A percentile compares a stretch with the other conserved stretches of the same genome.
Conservation (phyloP, 2,329 filamentous ascomycete genomes). For the Ophiocordyceps robertsii region DNA sequence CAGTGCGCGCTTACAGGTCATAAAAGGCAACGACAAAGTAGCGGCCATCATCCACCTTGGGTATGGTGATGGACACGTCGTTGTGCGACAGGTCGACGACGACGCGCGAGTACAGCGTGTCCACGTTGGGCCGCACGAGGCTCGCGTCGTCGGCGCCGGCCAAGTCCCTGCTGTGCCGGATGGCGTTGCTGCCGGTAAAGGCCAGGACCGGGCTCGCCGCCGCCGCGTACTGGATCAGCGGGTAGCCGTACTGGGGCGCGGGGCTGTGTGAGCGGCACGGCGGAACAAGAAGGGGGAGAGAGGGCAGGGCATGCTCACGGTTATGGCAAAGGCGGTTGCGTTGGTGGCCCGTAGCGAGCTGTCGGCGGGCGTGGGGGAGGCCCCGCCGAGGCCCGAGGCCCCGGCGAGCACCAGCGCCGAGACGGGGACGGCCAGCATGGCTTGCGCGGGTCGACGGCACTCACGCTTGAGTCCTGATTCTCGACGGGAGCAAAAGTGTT, state of each 20-base stretch:
- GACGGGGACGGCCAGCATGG: no score
- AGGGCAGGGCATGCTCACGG: no score
- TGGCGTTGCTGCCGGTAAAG: not conserved
- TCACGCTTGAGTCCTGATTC: no score
- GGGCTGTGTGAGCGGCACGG: no score
- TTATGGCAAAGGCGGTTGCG: constrained; percentile 1
- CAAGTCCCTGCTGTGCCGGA: not conserved
- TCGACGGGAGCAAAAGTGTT: no score
- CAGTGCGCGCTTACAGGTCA: constrained; percentile 16
- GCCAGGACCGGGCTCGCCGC: not conserved
- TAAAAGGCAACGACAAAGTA: constrained; percentile 13
- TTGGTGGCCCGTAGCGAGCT: not conserved
- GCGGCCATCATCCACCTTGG: constrained; percentile 3
- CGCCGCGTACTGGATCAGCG: not conserved
- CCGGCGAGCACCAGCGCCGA: no score
- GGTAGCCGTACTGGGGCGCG: constrained; percentile 2
- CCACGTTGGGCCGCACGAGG: constrained; percentile 1
- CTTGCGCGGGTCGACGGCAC: no score
- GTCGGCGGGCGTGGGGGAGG: not conserved
- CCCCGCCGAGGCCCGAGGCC: no score
- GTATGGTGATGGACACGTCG: constrained; percentile 12
- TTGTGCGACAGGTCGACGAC: constrained; percentile 11
- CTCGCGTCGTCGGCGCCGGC: not conserved
- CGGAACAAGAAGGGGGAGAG: no score
- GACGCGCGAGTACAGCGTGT: constrained; percentile 2